Evolutionary conservation across 1,139 yeast species (phyloP).

Genomic region (Protomyces macrosporus): DNA sequence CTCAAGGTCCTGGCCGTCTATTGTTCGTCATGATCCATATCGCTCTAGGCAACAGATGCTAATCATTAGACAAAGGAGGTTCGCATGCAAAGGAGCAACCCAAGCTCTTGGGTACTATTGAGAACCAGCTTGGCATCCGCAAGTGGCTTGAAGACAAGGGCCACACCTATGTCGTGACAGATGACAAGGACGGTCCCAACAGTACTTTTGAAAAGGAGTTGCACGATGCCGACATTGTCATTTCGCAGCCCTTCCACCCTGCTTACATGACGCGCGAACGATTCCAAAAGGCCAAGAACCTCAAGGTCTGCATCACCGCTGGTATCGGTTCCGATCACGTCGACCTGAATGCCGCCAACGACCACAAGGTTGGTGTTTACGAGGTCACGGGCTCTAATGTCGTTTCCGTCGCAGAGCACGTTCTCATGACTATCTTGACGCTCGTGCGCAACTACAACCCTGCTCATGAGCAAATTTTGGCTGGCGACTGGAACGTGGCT

Average conservation of each 20-base stretch:
- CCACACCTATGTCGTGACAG: conserved; percentile 61
- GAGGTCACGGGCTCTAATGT: conserved; percentile 84
- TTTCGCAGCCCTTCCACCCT: conserved; percentile 81
- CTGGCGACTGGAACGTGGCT: conserved; percentile 72
- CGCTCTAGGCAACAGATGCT: not conserved
- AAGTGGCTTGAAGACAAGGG: conserved; percentile 61
- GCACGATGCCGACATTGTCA: conserved; percentile 66
- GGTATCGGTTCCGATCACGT: conserved; percentile 84
- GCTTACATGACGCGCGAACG: conserved; percentile 67
- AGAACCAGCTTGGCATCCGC: conserved; percentile 69
- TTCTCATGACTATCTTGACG: conserved; percentile 60
- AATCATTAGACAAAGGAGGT: conserved; percentile 37
- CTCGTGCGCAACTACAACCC: conserved; percentile 75
- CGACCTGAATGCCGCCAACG: conserved; percentile 68
- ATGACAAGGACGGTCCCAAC: conserved; percentile 62
- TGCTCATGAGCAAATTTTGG: conserved; percentile 62
- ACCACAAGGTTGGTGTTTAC: conserved; percentile 56
- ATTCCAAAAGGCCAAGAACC: conserved; percentile 63
- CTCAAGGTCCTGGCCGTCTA: not conserved
- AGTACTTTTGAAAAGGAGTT: conserved; percentile 60
- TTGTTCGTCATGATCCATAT: not conserved
- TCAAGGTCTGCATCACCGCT: conserved; percentile 69
- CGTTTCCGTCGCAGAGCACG: conserved; percentile 77
- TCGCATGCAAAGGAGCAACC: conserved; percentile 56
- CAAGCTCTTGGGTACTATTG: conserved; percentile 62